Base-by-base conservation (phyloP, 768 basidiomycete genomes). In the Macrolepiota albuminosa region DNA sequence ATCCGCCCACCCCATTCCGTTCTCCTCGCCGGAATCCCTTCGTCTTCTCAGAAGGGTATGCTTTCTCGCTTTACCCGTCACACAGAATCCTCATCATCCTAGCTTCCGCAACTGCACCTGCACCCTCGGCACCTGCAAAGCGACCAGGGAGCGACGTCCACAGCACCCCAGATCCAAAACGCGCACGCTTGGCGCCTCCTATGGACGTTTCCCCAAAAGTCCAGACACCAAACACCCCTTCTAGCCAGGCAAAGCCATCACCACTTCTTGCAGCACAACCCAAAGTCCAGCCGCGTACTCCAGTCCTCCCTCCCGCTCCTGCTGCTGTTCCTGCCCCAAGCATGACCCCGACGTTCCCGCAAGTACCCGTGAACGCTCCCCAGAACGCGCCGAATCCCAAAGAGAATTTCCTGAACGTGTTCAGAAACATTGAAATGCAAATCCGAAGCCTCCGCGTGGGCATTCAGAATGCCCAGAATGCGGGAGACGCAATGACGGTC, bases 1-100 rank as follows among this genome's bases (percentile, higher is more conserved):
- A 78, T 84, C 10, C 76, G 75, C 11, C 56, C 79, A 1, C 70
- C 74, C 0, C 82, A 86, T 67, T 62, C 68, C 5, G 61, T 88
- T 13, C 71, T 78, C 6, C 70, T 88, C 0, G 72, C 79, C 39
- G 80, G 84, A 6, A 81, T 82, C 58, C 84, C 31, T 60, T 66
- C 71, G 69, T 64, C 61, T 61, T 57, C 59, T 64, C 76, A 66
- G 68, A 79, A 73, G 64, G 57, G 64, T 68, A 50, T n/a, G 50
- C 31, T 16, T 4, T 45, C 3, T 16, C 8, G 29, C 40, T 21
- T 39, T 26, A 14, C 4, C 24, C 13, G 5, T 24, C 14, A 37
- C 13, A 4, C 2, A 34, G 33, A 36, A 61, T 54, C 42, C 54
- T 40, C 21, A 50, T 39, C 24, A 13, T 31, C 18, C 46, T 1